A percentile compares a stretch with the other conserved stretches of the same genome.
phyloP scores from a whole-genome alignment of 345 rosid species.

The Leavenworthia alabamica region DNA sequence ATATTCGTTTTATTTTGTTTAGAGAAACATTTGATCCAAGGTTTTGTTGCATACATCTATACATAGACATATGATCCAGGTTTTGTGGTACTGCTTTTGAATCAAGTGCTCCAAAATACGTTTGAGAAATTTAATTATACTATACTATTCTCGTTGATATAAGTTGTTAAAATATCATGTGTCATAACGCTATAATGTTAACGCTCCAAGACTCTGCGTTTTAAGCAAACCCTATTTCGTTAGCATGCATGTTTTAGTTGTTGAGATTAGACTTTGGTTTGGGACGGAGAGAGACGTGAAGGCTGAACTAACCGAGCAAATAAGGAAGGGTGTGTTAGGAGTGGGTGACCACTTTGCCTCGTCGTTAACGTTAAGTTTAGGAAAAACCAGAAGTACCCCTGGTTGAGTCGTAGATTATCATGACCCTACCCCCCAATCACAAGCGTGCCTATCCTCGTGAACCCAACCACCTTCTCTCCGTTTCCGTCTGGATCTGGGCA shows the following conservation, averaged over 20 bases:
- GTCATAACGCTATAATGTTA: too few relatives aligned
- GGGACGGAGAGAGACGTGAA: neutral
- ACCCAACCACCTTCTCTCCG: neutral
- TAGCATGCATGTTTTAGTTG: neutral
- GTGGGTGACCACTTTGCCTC: too few relatives aligned
- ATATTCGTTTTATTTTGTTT: neutral
- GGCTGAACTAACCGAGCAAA: neutral
- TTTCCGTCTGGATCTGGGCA: conserved; percentile 2
- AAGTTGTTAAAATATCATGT: too few relatives aligned
- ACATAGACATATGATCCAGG: too few relatives aligned
- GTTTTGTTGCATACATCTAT: conserved; percentile 12
- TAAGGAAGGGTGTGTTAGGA: neutral
- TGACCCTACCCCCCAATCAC: conserved; percentile 14
- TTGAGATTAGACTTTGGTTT: neutral
- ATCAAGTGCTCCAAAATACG: too few relatives aligned
- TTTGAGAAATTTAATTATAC: too few relatives aligned
- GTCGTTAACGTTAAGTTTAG: neutral
- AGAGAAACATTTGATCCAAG: conserved; percentile 4
- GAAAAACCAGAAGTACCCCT: conserved; percentile 6
- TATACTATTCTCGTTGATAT: too few relatives aligned
- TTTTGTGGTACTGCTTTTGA: too few relatives aligned
- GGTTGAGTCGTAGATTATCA: conserved; percentile 17
- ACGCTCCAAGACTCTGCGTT: too few relatives aligned
- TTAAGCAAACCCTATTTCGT: neutral
- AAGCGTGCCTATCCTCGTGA: conserved; percentile 14